phyloP scores from a whole-genome alignment of 768 basidiomycete species.

The Xanthoconium purpureum region DNA sequence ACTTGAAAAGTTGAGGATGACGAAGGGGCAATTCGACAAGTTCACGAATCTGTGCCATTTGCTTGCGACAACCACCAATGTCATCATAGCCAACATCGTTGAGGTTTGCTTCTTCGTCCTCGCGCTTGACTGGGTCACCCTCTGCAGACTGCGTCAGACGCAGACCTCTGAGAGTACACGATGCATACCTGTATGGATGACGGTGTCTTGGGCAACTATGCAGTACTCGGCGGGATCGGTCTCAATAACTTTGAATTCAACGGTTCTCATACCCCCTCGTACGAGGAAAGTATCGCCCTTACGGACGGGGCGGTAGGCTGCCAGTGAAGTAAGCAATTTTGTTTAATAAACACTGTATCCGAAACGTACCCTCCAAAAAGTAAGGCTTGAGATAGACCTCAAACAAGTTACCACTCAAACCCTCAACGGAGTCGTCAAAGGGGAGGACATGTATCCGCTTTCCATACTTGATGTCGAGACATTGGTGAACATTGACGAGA shows the following conservation, averaged over 20 bases:
- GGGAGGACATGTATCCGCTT: constrained; percentile 96
- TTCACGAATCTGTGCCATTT: constrained; percentile 99
- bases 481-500: constrained; percentile 92
- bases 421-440: constrained; percentile 98
- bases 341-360: neutral
- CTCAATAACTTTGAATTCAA: constrained; percentile 99
- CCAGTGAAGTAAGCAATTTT: constrained; percentile 5
- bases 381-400: constrained; percentile 99
- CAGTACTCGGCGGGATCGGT: constrained; percentile 98
- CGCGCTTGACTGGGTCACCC: constrained; percentile 98
- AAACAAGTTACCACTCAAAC: constrained; percentile 96
- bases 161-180: neutral
- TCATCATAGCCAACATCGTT: constrained; percentile 98
- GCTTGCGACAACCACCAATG: constrained; percentile 98
- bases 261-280: constrained; percentile 96
- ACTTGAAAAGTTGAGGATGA: constrained; percentile 99
- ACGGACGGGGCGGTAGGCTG: constrained; percentile 90
- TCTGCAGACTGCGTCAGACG: constrained; percentile 44
- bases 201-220: constrained; percentile 98
- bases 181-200: constrained; percentile 78
- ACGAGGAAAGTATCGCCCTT: constrained; percentile 99
- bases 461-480: constrained; percentile 98
- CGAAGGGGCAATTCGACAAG: constrained; percentile 96
- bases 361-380: constrained; percentile 82
- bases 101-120: constrained; percentile 96